A percentile compares a stretch with the other conserved stretches of the same genome.
phyloP scores from a whole-genome alignment of 768 basidiomycete genomes.

The Suillus lakei region DNA sequence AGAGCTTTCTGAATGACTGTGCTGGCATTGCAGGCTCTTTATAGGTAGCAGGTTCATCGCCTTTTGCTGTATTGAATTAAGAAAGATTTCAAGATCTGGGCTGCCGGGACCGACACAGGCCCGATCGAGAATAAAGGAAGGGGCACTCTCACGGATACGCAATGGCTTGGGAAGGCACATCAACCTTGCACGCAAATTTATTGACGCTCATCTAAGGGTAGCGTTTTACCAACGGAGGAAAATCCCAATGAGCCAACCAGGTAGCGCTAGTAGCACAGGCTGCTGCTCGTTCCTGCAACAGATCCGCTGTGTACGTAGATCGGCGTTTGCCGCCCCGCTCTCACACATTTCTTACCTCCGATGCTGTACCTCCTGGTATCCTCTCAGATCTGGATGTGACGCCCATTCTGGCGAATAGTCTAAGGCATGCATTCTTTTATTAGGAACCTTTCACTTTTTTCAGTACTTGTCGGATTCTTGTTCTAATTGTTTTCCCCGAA shows the following conservation, averaged over 20 bases:
- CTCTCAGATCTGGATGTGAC: not conserved
- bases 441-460: not conserved
- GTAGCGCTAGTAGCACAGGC: conserved; percentile 23
- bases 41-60: conserved; percentile 36
- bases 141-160: conserved; percentile 22
- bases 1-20: conserved; percentile 8
- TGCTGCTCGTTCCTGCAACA: conserved; percentile 11
- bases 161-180: conserved; percentile 21
- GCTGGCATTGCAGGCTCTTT: conserved; percentile 18
- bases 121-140: conserved; percentile 22
- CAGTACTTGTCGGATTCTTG: not conserved
- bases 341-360: conserved; percentile 2
- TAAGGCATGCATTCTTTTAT: not conserved
- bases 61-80: conserved; percentile 25
- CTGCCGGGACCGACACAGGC: conserved; percentile 36
- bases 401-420: not conserved
- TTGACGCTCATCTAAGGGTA: conserved; percentile 12
- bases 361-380: conserved; percentile 1
- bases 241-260: not conserved
- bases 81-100: conserved; percentile 15
- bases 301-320: conserved; percentile 18
- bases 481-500: not conserved
- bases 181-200: conserved; percentile 10
- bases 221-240: not conserved
- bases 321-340: conserved; percentile 12